These are phyloP conservation scores for Triadica sebifera DNA, from an alignment of 345 rosid genomes.

Conservation along the genomic window DNA sequence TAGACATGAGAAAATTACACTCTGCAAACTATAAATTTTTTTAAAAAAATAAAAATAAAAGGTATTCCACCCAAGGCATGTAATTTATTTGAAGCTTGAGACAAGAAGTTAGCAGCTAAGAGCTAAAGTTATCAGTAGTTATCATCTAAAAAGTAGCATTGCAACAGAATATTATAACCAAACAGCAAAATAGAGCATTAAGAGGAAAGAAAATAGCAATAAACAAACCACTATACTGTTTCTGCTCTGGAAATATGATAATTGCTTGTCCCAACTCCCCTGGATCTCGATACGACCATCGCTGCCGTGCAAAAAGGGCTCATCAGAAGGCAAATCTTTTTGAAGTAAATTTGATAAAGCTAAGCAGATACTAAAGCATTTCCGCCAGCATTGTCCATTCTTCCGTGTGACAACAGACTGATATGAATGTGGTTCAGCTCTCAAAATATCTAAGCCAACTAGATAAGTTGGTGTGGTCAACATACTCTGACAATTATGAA, in stretches of 20 bases:
- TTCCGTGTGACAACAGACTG: constrained; percentile 50
- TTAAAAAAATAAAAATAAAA: background rate
- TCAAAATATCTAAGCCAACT: constrained; percentile 70
- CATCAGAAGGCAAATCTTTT: constrained; percentile 48
- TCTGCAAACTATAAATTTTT: no score
- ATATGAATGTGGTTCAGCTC: constrained; percentile 47
- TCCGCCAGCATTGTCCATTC: constrained; percentile 63
- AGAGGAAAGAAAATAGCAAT: constrained; percentile 16
- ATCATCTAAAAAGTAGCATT: background rate
- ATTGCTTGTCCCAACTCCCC: constrained; percentile 52
- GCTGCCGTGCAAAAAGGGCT: constrained; percentile 35
- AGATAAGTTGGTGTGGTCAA: constrained; percentile 63
- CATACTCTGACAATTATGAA: constrained; percentile 30
- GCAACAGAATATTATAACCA: background rate
- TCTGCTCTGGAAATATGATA: constrained; percentile 65
- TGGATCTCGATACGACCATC: constrained; percentile 73
- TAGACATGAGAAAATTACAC: no score
- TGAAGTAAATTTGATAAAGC: constrained; percentile 53
- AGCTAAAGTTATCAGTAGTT: background rate
- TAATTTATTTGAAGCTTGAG: background rate
- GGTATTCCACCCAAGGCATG: background rate
- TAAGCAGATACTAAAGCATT: constrained; percentile 64
- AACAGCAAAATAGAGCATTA: background rate
- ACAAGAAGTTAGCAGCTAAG: background rate
- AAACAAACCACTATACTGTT: constrained; percentile 69